phyloP scores from a whole-genome alignment of 2,329 filamentous ascomycete species.

The Cylindrodendrum hubeiense region DNA sequence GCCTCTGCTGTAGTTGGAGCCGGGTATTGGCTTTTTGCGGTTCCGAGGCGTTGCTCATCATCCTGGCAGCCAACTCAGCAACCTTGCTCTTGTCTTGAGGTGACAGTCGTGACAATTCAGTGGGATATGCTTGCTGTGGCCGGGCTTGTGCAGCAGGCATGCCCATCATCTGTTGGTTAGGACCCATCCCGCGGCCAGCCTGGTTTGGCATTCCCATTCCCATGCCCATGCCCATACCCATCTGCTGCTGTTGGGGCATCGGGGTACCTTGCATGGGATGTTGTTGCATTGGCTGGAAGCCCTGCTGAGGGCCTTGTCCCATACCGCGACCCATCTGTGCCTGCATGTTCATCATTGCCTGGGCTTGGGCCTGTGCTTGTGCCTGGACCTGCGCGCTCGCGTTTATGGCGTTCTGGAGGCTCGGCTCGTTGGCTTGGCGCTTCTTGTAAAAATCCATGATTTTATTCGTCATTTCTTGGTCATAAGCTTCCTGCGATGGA shows the following conservation, averaged over 20 bases:
- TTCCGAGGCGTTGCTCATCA: constrained; percentile 57
- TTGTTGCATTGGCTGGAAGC: constrained; percentile 70
- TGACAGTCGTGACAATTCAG: constrained; percentile 54
- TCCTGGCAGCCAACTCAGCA: constrained; percentile 57
- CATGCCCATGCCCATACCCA: constrained; percentile 50
- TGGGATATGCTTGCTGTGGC: constrained; percentile 42
- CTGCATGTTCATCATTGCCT: constrained; percentile 66
- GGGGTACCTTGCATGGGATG: constrained; percentile 68
- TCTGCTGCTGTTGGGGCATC: constrained; percentile 59
- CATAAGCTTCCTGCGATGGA: constrained; percentile 60
- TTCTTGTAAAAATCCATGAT: constrained; percentile 63
- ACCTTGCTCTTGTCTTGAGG: constrained; percentile 60
- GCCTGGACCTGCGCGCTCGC: constrained; percentile 57
- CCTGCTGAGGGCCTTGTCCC: constrained; percentile 63
- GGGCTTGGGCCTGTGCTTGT: constrained; percentile 54
- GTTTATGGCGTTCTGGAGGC: constrained; percentile 63
- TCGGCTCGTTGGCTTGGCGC: constrained; percentile 63
- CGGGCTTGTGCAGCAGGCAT: constrained; percentile 53
- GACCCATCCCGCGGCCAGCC: constrained; percentile 56
- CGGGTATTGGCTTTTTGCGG: constrained; percentile 55
- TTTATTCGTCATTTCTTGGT: constrained; percentile 60
- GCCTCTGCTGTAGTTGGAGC: constrained; percentile 51
- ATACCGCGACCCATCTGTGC: constrained; percentile 65
- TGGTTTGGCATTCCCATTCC: constrained; percentile 56
- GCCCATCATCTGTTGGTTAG: constrained; percentile 55